Base-by-base conservation (phyloP, 2,329 filamentous ascomycete species). In the Cordyceps tenuipes region DNA sequence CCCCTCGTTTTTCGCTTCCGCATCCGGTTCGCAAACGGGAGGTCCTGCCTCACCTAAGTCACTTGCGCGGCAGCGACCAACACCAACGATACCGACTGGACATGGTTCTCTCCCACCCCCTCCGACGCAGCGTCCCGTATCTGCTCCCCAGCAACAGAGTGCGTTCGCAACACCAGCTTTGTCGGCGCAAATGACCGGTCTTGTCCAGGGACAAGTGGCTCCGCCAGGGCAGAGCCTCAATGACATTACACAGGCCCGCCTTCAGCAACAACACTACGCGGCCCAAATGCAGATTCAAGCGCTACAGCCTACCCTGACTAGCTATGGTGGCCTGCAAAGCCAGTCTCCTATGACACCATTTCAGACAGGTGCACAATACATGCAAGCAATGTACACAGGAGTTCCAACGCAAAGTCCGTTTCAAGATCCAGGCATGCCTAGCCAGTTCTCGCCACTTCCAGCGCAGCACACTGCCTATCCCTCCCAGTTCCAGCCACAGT, bases 111-210 rank as follows among this genome's bases (percentile, higher is more conserved):
- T 96, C 43, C 83, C 92, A 63, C 91, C 91, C 8, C 91, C 84
- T 29, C 78, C 89, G 19, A 91, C 91, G 12, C 83, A 86, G 57
- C 83, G 94, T 62, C 88, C 94, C 8, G 80, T 94, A 13, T 97
- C 93, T 46, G 93, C 94, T 44, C 93, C 94, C 29, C 89, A 91
- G 70, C 88, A 88, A 69, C 85, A 85, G 50, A 91, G 82, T 71
- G 81, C 79, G 5, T 94, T 95, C 71, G 82, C 82, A 8, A 83
- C 88, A 19, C 85, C 90, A 54, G 86, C 90, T 17, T 75, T 97
- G 65, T 87, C 92, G 70, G 86, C 91, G 57, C 93, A 97, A 70
- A 83, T 92, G 72, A 97, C 94, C 5, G 91, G 93, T 9, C 79
- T 68, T 21, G 61, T 82, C 58, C 83, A 84, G 68, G 76, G 76